Evolutionary conservation across 495 filamentous ascomycete genomes (phyloP).

Genomic region (Umbilicaria muhlenbergii): DNA sequence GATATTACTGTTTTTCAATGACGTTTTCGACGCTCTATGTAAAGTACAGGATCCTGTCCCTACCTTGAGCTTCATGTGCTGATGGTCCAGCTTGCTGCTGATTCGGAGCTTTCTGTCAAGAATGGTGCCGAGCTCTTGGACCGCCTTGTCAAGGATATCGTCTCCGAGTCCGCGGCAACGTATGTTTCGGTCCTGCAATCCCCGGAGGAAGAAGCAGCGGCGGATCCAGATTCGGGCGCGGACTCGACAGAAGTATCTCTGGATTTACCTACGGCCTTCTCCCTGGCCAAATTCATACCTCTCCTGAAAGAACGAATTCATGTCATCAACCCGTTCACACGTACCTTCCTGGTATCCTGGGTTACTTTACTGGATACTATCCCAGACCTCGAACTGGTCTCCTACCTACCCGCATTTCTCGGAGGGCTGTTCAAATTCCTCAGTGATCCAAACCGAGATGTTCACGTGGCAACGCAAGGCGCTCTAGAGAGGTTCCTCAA

Average conservation of each 20-base stretch:
- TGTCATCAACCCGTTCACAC: conserved; percentile 85
- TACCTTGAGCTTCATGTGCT: conserved; percentile 3
- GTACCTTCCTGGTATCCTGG: conserved; percentile 93
- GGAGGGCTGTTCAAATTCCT: conserved; percentile 85
- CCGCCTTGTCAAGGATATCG: conserved; percentile 93
- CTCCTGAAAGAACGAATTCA: conserved; percentile 83
- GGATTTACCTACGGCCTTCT: conserved; percentile 76
- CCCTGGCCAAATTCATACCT: conserved; percentile 79
- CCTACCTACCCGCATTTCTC: conserved; percentile 81
- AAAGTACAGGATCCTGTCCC: conserved; percentile 44
- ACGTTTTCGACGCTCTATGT: conserved; percentile 92
- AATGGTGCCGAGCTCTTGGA: conserved; percentile 96
- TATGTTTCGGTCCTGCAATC: conserved; percentile 77
- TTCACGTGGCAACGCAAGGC: conserved; percentile 78
- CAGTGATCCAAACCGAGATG: conserved; percentile 79
- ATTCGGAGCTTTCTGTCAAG: conserved; percentile 93
- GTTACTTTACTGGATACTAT: conserved; percentile 91
- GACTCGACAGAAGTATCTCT: conserved; percentile 30
- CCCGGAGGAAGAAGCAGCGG: conserved; percentile 28
- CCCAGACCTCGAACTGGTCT: conserved; percentile 88
- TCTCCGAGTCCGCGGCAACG: conserved; percentile 87
- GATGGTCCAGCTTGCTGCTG: conserved; percentile 63
- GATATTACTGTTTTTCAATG: conserved; percentile 89
- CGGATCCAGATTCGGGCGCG: conserved; percentile 33
- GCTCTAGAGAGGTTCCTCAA: conserved; percentile 83